A percentile compares a stretch with the other conserved stretches of the same genome.
Evolutionary conservation across 352 stramenopile species (phyloP).

Genomic region (Phytophthora melonis): DNA sequence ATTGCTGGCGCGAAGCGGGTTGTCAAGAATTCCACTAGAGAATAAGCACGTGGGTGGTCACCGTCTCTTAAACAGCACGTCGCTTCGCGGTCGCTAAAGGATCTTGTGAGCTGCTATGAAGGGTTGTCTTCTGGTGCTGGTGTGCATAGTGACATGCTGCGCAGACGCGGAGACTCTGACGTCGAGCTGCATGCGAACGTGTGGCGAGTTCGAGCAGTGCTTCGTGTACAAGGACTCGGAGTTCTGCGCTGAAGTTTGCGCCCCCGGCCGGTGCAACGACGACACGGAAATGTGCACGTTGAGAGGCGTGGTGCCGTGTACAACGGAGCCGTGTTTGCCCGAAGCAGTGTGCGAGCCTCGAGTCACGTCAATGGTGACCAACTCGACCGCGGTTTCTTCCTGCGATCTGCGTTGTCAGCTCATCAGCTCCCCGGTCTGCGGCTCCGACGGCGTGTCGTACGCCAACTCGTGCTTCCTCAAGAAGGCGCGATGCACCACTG

Average conservation of each 20-base stretch:
- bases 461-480: conserved; percentile 65
- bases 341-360: conserved; percentile 52
- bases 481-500: conserved; percentile 45
- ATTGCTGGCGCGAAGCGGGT: not conserved
- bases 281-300: conserved; percentile 48
- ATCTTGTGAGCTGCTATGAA: conserved; percentile 9
- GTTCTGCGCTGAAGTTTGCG: conserved; percentile 55
- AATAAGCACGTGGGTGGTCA: not conserved
- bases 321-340: conserved; percentile 52
- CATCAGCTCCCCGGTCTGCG: conserved; percentile 54
- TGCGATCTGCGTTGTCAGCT: conserved; percentile 51
- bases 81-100: conserved; percentile 1
- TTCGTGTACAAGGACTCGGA: conserved; percentile 51
- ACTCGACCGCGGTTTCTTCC: not conserved
- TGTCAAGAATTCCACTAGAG: not conserved
- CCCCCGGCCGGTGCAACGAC: conserved; percentile 49
- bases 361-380: conserved; percentile 4
- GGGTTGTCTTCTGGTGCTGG: conserved; percentile 11
- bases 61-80: not conserved
- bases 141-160: conserved; percentile 13
- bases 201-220: conserved; percentile 52
- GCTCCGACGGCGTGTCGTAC: conserved; percentile 56
- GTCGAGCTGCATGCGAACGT: conserved; percentile 23
- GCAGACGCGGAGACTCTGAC: conserved; percentile 12
- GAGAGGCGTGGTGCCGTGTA: conserved; percentile 43